Conservation (phyloP, 306 rosid genomes). For the Biancaea sappan region DNA sequence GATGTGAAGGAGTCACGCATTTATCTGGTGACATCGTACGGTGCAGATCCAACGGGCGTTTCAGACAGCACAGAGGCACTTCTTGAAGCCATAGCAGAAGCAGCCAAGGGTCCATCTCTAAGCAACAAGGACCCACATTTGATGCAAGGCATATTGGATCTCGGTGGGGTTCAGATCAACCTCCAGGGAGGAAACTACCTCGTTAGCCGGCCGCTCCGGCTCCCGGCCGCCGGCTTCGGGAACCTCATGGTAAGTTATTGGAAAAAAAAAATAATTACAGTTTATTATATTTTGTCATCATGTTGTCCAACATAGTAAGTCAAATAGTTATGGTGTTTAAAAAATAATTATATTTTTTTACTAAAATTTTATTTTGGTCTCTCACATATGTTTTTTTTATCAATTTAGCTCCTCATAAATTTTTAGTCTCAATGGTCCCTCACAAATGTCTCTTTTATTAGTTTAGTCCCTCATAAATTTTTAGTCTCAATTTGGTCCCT, state of each 20-base stretch:
- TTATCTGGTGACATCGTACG: slow-evolving; percentile 68
- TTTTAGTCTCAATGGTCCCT: too few relatives aligned
- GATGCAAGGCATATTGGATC: slow-evolving; percentile 65
- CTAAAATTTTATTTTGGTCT: too few relatives aligned
- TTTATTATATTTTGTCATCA: too few relatives aligned
- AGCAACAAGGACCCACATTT: background rate
- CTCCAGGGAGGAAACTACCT: slow-evolving; percentile 83
- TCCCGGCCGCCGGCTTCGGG: slow-evolving; percentile 67
- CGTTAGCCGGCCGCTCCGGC: slow-evolving; percentile 57
- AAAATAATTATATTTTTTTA: too few relatives aligned
- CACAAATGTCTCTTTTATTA: too few relatives aligned
- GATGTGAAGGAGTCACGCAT: slow-evolving; percentile 45
- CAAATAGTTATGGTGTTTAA: too few relatives aligned
- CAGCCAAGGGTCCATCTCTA: slow-evolving; percentile 31
- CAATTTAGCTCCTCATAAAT: too few relatives aligned
- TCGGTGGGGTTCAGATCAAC: slow-evolving; percentile 73
- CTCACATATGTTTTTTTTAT: too few relatives aligned
- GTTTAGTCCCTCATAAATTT: too few relatives aligned
- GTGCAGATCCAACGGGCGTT: slow-evolving; percentile 85
- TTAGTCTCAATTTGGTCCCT: too few relatives aligned
- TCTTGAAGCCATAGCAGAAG: slow-evolving; percentile 66
- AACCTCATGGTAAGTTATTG: slow-evolving; percentile 81
- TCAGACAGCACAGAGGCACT: slow-evolving; percentile 77
- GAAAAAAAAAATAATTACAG: too few relatives aligned
- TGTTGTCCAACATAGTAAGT: too few relatives aligned